A percentile compares a stretch with the other conserved stretches of the same genome.
Evolutionary conservation across 2,329 filamentous ascomycete species (phyloP).

Genomic region (Trichoderma sp.): DNA sequence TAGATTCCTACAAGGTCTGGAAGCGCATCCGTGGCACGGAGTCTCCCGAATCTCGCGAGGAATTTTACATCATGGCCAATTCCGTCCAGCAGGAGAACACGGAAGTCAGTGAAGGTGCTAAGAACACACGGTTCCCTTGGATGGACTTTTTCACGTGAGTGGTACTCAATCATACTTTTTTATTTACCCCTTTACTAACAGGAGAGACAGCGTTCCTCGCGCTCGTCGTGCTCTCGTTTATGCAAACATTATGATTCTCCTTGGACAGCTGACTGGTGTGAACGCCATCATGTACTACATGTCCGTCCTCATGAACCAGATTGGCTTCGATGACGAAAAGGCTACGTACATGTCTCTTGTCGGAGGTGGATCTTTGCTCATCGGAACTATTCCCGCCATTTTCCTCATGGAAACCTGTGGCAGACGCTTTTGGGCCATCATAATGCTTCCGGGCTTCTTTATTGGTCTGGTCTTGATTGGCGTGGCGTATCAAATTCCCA

Average conservation of each 20-base stretch:
- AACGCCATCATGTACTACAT: constrained; percentile 74
- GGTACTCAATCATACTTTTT: neutral
- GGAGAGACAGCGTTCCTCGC: constrained; percentile 48
- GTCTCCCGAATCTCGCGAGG: constrained; percentile 57
- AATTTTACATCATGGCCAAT: constrained; percentile 71
- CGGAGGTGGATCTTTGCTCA: constrained; percentile 62
- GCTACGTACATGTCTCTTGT: constrained; percentile 74
- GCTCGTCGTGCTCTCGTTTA: constrained; percentile 65
- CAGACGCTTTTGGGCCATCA: constrained; percentile 71
- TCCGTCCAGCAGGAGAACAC: constrained; percentile 57
- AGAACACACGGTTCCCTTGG: constrained; percentile 61
- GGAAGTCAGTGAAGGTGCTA: constrained; percentile 47
- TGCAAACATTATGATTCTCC: constrained; percentile 66
- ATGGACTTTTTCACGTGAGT: constrained; percentile 66
- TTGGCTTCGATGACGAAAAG: constrained; percentile 61
- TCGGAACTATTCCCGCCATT: constrained; percentile 66
- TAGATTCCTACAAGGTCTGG: constrained; percentile 60
- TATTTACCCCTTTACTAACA: neutral
- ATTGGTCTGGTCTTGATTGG: constrained; percentile 66
- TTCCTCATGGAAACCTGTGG: constrained; percentile 71
- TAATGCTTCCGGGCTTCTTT: constrained; percentile 70
- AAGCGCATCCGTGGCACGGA: constrained; percentile 65
- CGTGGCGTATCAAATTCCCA: constrained; percentile 56
- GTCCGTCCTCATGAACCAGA: constrained; percentile 62
- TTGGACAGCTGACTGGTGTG: constrained; percentile 69